These are phyloP conservation scores for Penicillium sp. DNA, from an alignment of 2,329 filamentous ascomycete genomes.

Conservation along the genomic window DNA sequence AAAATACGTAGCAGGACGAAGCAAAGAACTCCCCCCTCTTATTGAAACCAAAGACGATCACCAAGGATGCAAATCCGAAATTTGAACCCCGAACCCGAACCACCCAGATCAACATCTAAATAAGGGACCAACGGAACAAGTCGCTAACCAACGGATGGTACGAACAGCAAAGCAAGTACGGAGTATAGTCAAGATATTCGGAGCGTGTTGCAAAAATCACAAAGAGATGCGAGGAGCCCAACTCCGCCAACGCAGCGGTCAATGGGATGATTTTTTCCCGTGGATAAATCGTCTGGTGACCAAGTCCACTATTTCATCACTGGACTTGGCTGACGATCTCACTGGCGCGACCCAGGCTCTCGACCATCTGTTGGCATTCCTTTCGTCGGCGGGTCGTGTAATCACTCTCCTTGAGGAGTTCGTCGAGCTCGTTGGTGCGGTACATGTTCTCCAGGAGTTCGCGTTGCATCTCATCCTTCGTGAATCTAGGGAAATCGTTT, in stretches of 20 bases:
- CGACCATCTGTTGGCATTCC: slow-evolving; percentile 99
- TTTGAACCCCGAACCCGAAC: background rate
- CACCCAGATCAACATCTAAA: slow-evolving; percentile 5
- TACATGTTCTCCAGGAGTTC: slow-evolving; percentile 98
- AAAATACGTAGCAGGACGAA: slow-evolving; percentile 2
- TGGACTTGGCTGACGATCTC: slow-evolving; percentile 88
- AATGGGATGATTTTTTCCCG: background rate
- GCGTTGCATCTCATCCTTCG: slow-evolving; percentile 97
- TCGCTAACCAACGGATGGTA: slow-evolving; percentile 7
- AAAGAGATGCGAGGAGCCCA: slow-evolving; percentile 15
- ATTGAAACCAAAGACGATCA: background rate
- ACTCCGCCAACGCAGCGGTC: slow-evolving; percentile 19
- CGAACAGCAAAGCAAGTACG: slow-evolving; percentile 4
- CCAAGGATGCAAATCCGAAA: slow-evolving; percentile 1
- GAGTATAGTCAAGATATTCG: slow-evolving; percentile 18
- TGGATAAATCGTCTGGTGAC: background rate
- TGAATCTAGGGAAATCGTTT: slow-evolving; percentile 58
- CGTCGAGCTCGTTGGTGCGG: slow-evolving; percentile 82
- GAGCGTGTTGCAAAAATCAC: slow-evolving; percentile 14
- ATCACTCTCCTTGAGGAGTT: slow-evolving; percentile 95
- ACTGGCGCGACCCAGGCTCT: slow-evolving; percentile 81
- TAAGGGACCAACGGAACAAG: background rate
- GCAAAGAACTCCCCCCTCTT: slow-evolving; percentile 6
- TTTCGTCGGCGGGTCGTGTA: slow-evolving; percentile 93
- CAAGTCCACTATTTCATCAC: slow-evolving; percentile 30